Evolutionary conservation across 2,329 filamentous ascomycete genomes (phyloP), one percentile per base, ranked within the genome.

Genomic region (Penicillium brevicompactum): DNA sequence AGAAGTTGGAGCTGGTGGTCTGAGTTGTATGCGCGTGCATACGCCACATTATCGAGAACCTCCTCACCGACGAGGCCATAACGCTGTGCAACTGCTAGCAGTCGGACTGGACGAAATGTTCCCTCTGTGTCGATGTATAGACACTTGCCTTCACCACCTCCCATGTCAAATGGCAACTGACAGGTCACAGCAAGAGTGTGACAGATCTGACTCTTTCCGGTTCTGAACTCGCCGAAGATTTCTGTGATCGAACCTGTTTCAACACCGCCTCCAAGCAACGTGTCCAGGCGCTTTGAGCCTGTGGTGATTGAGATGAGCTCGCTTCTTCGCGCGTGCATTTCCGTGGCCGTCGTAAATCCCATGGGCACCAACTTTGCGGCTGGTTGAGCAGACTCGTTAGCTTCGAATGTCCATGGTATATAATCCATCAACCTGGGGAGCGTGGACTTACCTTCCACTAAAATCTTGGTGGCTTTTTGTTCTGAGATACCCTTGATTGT

Each of bases 141-240:
- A 69, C 95, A 99, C 73, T 99, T 99, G 45, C 94, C 94, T 76
- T 99, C 94, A 30, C 95, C 94, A 53, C 94, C 94, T 50, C 94
- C 95, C 93, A 97, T 97, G 70, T 99, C 94, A 71, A 99, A 97
- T 1, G 94, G 94, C 42, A 99, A 76, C 74, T 99, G 94, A 71
- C 95, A 99, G 45, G 94, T 99, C 30, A 99, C 94, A 0, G 95
- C 94, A n/a, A 99, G 82, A 0, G 94, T 99, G 73, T 99, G 95
- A 68, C 94, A 99, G 55, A 99, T 93, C 75, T 99, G 94, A 79
- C 92, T 96, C 78, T 99, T 99, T 74, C 94, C 95, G 0, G 94
- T 99, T 67, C 94, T 85, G 71, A 99, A 99, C 74, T 99, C 94
- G 70, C 94, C 94, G 70, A 99, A 99, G 3, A 99, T 88, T 76